These are phyloP conservation scores for Corylus heterophylla DNA, from an alignment of 306 rosid genomes.

Conservation along the genomic window DNA sequence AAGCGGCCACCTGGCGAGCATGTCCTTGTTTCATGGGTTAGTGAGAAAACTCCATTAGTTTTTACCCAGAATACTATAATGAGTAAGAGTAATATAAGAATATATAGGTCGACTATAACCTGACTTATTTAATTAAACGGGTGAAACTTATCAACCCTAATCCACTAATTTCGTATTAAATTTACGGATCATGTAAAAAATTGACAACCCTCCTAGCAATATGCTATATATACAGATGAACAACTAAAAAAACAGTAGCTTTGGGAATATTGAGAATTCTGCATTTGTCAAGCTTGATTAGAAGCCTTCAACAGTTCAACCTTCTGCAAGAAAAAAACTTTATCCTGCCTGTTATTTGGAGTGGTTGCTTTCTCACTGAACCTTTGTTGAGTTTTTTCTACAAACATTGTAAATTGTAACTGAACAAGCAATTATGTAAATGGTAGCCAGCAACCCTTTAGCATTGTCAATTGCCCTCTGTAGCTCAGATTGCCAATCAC, in stretches of 20 bases:
- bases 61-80: not conserved
- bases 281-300: too few relatives aligned
- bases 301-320: too few relatives aligned
- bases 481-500: too few relatives aligned
- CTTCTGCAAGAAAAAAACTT: too few relatives aligned
- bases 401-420: not conserved
- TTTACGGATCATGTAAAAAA: too few relatives aligned
- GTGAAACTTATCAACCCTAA: too few relatives aligned
- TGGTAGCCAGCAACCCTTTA: not conserved
- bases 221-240: not conserved
- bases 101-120: too few relatives aligned
- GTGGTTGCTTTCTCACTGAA: not conserved
- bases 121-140: too few relatives aligned
- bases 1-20: slow-evolving; percentile 85
- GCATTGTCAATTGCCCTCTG: not conserved
- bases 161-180: too few relatives aligned
- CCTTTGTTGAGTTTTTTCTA: not conserved
- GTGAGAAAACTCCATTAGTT: slow-evolving; percentile 27
- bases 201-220: not conserved
- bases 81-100: too few relatives aligned
- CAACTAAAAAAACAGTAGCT: not conserved
- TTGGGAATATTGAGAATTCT: not conserved
- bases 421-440: not conserved
- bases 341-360: too few relatives aligned
- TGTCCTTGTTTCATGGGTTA: slow-evolving; percentile 93